Evolutionary conservation across 495 filamentous ascomycete genomes (phyloP).

Genomic region (Xylaria nigripes): DNA sequence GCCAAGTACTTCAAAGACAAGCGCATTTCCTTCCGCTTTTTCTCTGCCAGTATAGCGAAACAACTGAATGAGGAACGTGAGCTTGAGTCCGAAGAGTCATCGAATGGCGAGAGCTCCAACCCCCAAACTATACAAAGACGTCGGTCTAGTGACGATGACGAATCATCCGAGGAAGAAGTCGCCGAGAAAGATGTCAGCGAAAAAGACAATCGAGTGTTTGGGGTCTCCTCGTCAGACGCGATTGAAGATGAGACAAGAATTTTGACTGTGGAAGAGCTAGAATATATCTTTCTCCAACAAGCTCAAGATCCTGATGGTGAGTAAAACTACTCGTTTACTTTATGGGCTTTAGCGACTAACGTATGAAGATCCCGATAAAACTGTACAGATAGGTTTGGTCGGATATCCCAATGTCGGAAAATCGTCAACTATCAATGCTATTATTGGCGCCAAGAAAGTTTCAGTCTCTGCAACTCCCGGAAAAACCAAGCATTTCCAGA

Average conservation of each 20-base stretch:
- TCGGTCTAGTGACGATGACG: constrained; percentile 5
- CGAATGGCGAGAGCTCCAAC: constrained; percentile 22
- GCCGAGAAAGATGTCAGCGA: constrained; percentile 32
- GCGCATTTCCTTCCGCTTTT: constrained; percentile 84
- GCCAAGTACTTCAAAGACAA: constrained; percentile 77
- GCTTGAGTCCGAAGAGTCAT: constrained; percentile 38
- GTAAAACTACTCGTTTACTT: background rate
- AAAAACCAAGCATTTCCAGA: constrained; percentile 99
- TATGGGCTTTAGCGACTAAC: background rate
- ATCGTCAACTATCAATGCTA: constrained; percentile 96
- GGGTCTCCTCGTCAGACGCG: constrained; percentile 26
- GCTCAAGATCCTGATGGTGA: constrained; percentile 50
- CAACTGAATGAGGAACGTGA: constrained; percentile 67
- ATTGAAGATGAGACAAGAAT: constrained; percentile 63
- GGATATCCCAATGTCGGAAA: constrained; percentile 99
- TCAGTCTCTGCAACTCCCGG: constrained; percentile 96
- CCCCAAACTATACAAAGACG: constrained; percentile 22
- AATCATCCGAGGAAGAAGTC: constrained; percentile 27
- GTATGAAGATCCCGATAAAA: constrained; percentile 42
- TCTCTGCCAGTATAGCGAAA: constrained; percentile 88
- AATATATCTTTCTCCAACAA: constrained; percentile 76
- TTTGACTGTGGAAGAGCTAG: constrained; percentile 83
- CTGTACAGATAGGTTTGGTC: constrained; percentile 85
- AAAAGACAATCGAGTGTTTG: constrained; percentile 18
- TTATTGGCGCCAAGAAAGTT: constrained; percentile 96